Base-by-base conservation (phyloP, 1,139 yeast genomes). In the Yamadazyma buinensis region DNA sequence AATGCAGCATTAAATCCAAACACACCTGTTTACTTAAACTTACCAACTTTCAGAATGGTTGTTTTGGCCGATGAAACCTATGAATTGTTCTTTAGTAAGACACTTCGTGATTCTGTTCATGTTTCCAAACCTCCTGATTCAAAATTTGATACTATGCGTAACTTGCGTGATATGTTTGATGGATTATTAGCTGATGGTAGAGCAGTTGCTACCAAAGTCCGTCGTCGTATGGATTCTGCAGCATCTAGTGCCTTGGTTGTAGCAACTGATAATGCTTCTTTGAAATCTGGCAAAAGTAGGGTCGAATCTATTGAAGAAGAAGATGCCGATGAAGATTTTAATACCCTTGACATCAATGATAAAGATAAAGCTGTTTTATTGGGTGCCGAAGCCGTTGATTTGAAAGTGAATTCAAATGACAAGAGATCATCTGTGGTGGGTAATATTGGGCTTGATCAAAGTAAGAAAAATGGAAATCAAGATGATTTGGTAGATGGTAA, bases 31-130 rank as follows among this genome's bases (percentile, higher is more conserved):
- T 77, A 67, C 37, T 72, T 92, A 38, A 85, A 85, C 36, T 64
- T 90, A 20, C 90, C 97, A 0, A 88, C 96, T 0, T 92, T 92
- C 63, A 70, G 98, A 46, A 92, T 92, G 98, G 95, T 92, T 14
- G 67, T 92, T 4, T 67, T 92, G 12, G 97, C 97, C 0, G 96
- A 90, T 55, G 97, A 88, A 51, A 85, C 97, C 0, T 82, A 88
- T 46, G 97, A 92, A 54, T 64, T 84, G 27, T 77, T 90, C 44
- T 92, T 92, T 57, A 72, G 86, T 24, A 64, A 68, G 19, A 84
- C 90, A 1, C 67, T 83, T 30, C 72, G 82, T 35, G 57, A 67
- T 7, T 76, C 95, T 0, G 72, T 88, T 33, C 87, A 84, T 48
- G 67, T 88, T 26, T 76, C 79, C 26, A 76, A 77, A 44, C 73